Evolutionary conservation across 352 stramenopile genomes (phyloP).

Genomic region (Globisporangium sylvaticum): DNA sequence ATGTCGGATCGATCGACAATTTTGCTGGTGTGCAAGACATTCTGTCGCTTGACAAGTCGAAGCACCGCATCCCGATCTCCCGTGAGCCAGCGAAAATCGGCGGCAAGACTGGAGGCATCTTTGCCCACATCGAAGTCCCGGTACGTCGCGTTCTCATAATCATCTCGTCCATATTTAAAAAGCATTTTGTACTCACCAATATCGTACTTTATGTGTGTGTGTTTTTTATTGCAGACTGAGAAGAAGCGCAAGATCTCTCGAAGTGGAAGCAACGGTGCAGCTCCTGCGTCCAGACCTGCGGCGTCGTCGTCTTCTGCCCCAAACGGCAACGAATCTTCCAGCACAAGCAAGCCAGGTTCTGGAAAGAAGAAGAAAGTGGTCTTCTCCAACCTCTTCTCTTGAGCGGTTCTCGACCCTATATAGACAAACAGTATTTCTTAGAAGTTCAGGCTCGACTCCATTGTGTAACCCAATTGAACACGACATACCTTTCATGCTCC

Average conservation of each 20-base stretch:
- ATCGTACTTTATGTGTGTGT: not conserved
- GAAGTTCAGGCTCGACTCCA: not conserved
- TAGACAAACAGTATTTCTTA: conserved; percentile 3
- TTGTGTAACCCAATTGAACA: not conserved
- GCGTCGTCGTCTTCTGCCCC: not conserved
- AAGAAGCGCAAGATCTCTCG: conserved; percentile 58
- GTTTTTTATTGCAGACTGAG: conserved; percentile 31
- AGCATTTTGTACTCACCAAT: not conserved
- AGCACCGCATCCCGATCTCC: conserved; percentile 57
- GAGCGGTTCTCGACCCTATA: conserved; percentile 6
- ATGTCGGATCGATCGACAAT: conserved; percentile 85
- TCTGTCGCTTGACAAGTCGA: conserved; percentile 65
- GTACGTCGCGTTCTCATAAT: conserved; percentile 22
- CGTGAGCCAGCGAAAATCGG: conserved; percentile 49
- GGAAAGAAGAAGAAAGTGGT: conserved; percentile 82
- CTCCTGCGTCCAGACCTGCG: conserved; percentile 7
- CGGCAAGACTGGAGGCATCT: conserved; percentile 82
- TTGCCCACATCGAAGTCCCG: conserved; percentile 67
- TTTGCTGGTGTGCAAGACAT: conserved; percentile 82
- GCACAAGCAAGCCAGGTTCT: conserved; percentile 23
- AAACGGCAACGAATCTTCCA: conserved; percentile 1
- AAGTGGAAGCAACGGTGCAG: conserved; percentile 5
- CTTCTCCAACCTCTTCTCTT: conserved; percentile 73
- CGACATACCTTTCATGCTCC: not conserved
- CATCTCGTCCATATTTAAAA: not conserved